Evolutionary conservation across 257 asterid genomes (phyloP), one percentile per base, ranked within the genome.

Genomic region (Plectranthus barbatus): DNA sequence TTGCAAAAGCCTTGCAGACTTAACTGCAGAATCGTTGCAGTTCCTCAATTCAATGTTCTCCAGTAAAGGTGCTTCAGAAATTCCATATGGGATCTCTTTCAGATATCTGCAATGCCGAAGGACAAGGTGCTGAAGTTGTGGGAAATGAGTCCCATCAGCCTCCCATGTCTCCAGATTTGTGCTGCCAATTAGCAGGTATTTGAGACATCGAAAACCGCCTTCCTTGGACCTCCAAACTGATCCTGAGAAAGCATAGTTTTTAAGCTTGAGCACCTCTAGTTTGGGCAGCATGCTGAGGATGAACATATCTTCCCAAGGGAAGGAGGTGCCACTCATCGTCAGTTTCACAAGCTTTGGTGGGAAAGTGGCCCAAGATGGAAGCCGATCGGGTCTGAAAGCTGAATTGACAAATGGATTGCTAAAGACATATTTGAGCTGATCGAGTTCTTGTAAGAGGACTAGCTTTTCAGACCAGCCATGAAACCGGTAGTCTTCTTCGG

Each of bases 211-310:
- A 62, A 76, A 67, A 29, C 78, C 64, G 33, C 42, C 70, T 45
- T 24, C 45, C 17, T 1, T 37, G 20, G 62, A 47, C 18, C 54
- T 33, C 72, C 75, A 72, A 9, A 34, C 37, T 6, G 67, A 8
- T 19, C 76, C 78, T 23, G 44, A 18, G 64, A 77, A 77, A 8
- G 73, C 73, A 68, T 57, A 68, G 3, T 72, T 55, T 60, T 19
- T 57, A 7, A 76, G 72, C 56, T 76, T 62, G 45, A 71, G 81
- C 51, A 64, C 76, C 62, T 72, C 76, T 29, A 72, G 59, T 4
- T 67, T 57, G 31, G 81, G 77, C 24, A 72, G 48, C 67, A 44
- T 44, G 24, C 66, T 31, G 11, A 67, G 77, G 12, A 40, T 36
- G 21, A 10, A 4, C 77, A 76, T 76, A 39, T 72, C 78, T 2